Evolutionary conservation across 495 filamentous ascomycete species (phyloP).

Genomic region (Aspergillus nidulans): DNA sequence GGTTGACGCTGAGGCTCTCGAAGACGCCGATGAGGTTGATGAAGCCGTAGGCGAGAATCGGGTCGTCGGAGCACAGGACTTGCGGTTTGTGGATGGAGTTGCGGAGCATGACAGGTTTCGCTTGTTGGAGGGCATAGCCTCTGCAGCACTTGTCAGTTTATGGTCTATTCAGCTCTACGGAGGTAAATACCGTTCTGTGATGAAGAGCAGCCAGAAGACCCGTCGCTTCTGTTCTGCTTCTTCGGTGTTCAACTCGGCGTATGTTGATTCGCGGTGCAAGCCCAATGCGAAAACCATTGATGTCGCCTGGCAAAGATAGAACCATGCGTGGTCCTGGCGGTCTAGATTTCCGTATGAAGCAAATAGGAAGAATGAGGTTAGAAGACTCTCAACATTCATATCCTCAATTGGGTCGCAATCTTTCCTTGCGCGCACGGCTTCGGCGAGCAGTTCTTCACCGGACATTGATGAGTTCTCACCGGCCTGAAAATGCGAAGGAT

Average conservation of each 20-base stretch:
- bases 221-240: constrained; percentile 52
- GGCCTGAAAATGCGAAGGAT: constrained; percentile 48
- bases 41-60: constrained; percentile 46
- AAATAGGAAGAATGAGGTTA: constrained; percentile 79
- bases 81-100: constrained; percentile 46
- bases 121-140: constrained; percentile 47
- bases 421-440: constrained; percentile 70
- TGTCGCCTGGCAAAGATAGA: constrained; percentile 59
- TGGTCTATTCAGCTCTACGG: not conserved
- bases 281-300: constrained; percentile 56
- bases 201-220: constrained; percentile 62
- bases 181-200: constrained; percentile 48
- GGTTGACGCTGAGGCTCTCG: constrained; percentile 39
- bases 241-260: constrained; percentile 35
- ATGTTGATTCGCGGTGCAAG: constrained; percentile 54
- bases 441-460: constrained; percentile 58
- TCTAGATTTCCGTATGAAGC: constrained; percentile 67
- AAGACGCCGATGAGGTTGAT: constrained; percentile 53
- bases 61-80: constrained; percentile 44
- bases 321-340: constrained; percentile 52
- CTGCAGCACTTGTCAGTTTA: constrained; percentile 25
- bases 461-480: constrained; percentile 37
- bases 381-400: constrained; percentile 56
- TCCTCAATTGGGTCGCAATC: constrained; percentile 68
- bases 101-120: constrained; percentile 51